A percentile compares a stretch with the other conserved stretches of the same genome.
Conservation (phyloP, 1,284 basidiomycete species). For the Malassezia caprae region DNA sequence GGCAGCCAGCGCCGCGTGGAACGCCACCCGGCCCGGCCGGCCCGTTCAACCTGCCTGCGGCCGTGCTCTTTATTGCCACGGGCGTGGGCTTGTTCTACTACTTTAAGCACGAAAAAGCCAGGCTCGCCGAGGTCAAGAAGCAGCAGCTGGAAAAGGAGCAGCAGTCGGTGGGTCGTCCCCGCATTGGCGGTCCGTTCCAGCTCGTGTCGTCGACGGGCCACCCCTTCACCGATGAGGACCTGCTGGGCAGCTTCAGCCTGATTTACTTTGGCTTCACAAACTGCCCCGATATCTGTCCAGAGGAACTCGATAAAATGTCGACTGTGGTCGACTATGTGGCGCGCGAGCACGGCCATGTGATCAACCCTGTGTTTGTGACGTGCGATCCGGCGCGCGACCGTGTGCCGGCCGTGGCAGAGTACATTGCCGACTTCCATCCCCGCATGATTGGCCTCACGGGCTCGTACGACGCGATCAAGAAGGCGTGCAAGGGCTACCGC, state of each 20-base stretch:
- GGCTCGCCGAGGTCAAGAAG: slow-evolving; percentile 23
- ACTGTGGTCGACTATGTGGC: slow-evolving; percentile 67
- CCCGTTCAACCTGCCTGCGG: slow-evolving; percentile 76
- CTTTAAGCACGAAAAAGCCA: slow-evolving; percentile 73
- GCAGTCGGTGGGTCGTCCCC: slow-evolving; percentile 55
- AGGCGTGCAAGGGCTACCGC: slow-evolving; percentile 82
- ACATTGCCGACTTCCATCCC: slow-evolving; percentile 64
- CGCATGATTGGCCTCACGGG: slow-evolving; percentile 80
- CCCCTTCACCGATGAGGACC: slow-evolving; percentile 68
- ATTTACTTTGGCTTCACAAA: slow-evolving; percentile 65
- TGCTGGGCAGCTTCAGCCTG: slow-evolving; percentile 66
- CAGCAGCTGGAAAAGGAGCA: slow-evolving; percentile 21
- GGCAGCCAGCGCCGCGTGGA: background rate
- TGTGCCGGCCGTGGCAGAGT: slow-evolving; percentile 54
- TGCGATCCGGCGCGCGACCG: slow-evolving; percentile 91
- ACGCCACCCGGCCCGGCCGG: background rate
- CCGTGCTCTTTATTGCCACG: slow-evolving; percentile 68
- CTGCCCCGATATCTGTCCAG: slow-evolving; percentile 93
- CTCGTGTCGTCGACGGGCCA: slow-evolving; percentile 35
- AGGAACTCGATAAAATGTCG: slow-evolving; percentile 93
- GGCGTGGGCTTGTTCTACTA: slow-evolving; percentile 76
- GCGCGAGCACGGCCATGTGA: slow-evolving; percentile 50
- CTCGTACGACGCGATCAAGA: slow-evolving; percentile 72
- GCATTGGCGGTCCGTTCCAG: slow-evolving; percentile 79
- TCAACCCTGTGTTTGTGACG: slow-evolving; percentile 74